A percentile compares a stretch with the other conserved stretches of the same genome.
Conservation (phyloP, 257 asterid genomes). For the Scutellaria baicalensis region DNA sequence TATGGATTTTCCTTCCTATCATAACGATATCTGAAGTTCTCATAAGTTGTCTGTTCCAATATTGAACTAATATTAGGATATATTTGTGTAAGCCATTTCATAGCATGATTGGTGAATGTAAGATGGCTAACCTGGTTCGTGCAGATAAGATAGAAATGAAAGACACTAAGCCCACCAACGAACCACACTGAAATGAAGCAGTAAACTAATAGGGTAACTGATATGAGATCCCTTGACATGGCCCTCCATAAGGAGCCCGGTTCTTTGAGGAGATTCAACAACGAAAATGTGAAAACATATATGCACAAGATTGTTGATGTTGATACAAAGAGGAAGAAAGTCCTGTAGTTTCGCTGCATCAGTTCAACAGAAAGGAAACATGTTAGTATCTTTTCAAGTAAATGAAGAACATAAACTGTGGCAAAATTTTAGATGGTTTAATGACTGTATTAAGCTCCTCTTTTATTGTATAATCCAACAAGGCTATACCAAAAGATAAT, state of each 20-base stretch:
- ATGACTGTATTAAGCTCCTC: not conserved
- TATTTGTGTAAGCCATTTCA: not conserved
- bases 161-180: conserved; percentile 81
- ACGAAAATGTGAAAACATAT: conserved; percentile 81
- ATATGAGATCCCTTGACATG: conserved; percentile 52
- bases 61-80: not conserved
- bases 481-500: not conserved
- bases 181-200: conserved; percentile 89
- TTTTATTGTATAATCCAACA: not conserved
- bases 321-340: conserved; percentile 65
- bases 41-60: conserved; percentile 72
- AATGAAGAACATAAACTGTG: not conserved
- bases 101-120: not conserved
- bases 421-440: not conserved
- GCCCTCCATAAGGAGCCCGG: conserved; percentile 43
- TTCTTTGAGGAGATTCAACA: conserved; percentile 47
- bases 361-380: conserved; percentile 5
- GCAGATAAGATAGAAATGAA: conserved; percentile 73
- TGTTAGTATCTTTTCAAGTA: not conserved
- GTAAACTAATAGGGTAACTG: conserved; percentile 52
- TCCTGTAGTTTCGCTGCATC: conserved; percentile 84
- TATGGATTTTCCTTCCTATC: conserved; percentile 80
- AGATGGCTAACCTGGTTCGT: conserved; percentile 69
- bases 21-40: conserved; percentile 79
- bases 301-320: conserved; percentile 70